Conservation (phyloP, 108 stramenopile species). For the Cyclotella choctawhatcheeana region DNA sequence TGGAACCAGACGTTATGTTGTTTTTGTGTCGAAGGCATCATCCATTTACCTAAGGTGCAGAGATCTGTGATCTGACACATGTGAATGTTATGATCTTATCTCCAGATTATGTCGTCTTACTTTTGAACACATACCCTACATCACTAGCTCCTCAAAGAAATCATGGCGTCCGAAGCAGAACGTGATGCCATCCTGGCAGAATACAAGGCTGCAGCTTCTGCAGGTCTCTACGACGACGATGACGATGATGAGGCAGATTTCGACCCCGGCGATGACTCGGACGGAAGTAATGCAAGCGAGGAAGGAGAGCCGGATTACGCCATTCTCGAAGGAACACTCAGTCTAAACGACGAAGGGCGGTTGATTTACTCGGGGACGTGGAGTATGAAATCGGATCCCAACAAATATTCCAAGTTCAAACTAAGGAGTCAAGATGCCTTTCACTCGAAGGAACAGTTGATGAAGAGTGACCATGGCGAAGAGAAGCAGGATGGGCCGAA, state of each 20-base stretch:
- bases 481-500: background rate
- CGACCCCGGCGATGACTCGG: conserved; percentile 17
- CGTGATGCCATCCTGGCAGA: background rate
- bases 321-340: conserved; percentile 31
- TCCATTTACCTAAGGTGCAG: too few relatives aligned
- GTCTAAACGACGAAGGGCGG: conserved; percentile 44
- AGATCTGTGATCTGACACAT: too few relatives aligned
- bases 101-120: too few relatives aligned
- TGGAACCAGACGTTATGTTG: too few relatives aligned
- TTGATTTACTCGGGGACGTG: conserved; percentile 50
- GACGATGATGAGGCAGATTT: conserved; percentile 43
- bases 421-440: conserved; percentile 40
- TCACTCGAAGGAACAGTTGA: conserved; percentile 3
- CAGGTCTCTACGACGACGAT: conserved; percentile 24
- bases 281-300: conserved; percentile 12
- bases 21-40: too few relatives aligned
- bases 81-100: too few relatives aligned
- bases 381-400: conserved; percentile 30
- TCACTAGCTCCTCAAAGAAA: too few relatives aligned
- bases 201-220: conserved; percentile 1
- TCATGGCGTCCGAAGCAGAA: conserved; percentile 1
- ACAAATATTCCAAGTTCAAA: conserved; percentile 38
- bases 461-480: background rate
- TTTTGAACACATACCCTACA: too few relatives aligned
- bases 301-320: conserved; percentile 19